A percentile compares a stretch with the other conserved stretches of the same genome.
These are phyloP conservation scores for Metarhizium anisopliae DNA, from an alignment of 2,329 filamentous ascomycete species.

Conservation along the genomic window DNA sequence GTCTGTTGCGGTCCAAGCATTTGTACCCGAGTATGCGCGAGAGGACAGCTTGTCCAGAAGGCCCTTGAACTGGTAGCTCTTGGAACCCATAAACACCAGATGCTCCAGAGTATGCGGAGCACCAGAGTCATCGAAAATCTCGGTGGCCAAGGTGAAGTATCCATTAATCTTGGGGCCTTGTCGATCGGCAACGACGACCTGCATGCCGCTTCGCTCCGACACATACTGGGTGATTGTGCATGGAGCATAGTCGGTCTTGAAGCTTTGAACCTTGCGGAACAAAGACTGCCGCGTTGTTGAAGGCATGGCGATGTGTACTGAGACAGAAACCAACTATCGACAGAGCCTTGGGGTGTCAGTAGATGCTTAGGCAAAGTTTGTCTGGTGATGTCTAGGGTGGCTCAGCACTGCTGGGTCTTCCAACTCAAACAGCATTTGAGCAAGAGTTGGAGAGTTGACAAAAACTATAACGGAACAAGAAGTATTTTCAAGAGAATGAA, in stretches of 20 bases:
- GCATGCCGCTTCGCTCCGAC: constrained; percentile 88
- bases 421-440: neutral
- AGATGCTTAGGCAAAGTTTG: neutral
- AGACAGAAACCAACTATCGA: neutral
- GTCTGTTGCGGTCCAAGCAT: constrained; percentile 94
- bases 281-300: constrained; percentile 23
- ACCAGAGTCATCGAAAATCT: constrained; percentile 95
- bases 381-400: neutral
- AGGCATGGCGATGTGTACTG: constrained; percentile 2
- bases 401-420: neutral
- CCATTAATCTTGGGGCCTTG: constrained; percentile 92
- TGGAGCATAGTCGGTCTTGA: constrained; percentile 84
- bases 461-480: too few species aligned
- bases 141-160: constrained; percentile 91
- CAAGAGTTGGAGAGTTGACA: too few species aligned
- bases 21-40: constrained; percentile 85
- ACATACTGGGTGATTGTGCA: constrained; percentile 91
- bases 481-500: too few species aligned
- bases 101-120: constrained; percentile 83
- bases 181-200: constrained; percentile 83
- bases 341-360: neutral
- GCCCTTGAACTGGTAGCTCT: constrained; percentile 89
- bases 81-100: constrained; percentile 82
- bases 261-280: constrained; percentile 79
- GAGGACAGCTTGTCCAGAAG: constrained; percentile 91